Percentiles rank a stretch among this genome's conserved stretches.
Conservation (phyloP, 2,329 filamentous ascomycete species). For the Mycogone perniciosa region DNA sequence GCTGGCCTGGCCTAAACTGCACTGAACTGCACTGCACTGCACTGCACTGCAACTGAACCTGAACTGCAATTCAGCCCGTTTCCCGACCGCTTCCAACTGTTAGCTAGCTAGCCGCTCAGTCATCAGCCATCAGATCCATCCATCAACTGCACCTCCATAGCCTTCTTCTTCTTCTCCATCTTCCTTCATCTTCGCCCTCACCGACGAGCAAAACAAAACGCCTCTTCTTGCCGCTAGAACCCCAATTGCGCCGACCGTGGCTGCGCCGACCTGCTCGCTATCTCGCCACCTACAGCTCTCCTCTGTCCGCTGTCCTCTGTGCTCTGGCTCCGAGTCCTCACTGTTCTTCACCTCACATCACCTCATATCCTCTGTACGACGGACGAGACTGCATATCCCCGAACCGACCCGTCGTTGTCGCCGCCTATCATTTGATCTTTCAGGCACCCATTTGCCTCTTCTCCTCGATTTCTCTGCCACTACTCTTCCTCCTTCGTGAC, state of each 20-base stretch:
- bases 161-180: background rate
- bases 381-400: background rate
- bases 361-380: no score
- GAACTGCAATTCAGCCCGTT: no score
- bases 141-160: background rate
- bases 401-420: background rate
- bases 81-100: background rate
- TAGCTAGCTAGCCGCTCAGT: background rate
- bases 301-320: background rate
- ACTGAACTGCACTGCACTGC: no score
- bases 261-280: background rate
- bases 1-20: no score
- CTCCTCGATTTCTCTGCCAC: no score
- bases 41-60: no score
- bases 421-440: no score
- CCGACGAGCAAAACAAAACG: background rate
- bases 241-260: conserved; percentile 4
- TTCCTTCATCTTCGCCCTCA: background rate
- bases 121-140: no score
- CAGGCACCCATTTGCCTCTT: no score
- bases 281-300: background rate
- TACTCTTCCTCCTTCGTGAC: no score
- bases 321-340: background rate
- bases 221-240: background rate
- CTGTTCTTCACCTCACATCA: background rate